Percentiles rank a stretch among this genome's conserved stretches.
Evolutionary conservation across 371 early-diverging fungal genomes (phyloP).

Genomic region (Syncephalastrum monosporum): DNA sequence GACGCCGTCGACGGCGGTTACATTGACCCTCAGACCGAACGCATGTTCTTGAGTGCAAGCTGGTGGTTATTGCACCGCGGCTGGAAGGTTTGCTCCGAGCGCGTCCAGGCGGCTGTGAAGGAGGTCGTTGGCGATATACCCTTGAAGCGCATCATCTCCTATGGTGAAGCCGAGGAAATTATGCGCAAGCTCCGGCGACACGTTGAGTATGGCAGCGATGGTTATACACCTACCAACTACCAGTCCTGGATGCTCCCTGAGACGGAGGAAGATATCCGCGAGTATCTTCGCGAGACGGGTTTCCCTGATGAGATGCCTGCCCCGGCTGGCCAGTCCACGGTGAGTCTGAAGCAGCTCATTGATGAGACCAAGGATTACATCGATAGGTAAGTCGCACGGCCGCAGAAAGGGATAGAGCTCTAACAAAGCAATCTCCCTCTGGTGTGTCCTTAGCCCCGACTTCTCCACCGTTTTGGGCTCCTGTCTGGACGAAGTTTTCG

Average conservation of each 20-base stretch:
- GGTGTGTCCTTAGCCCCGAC: constrained; percentile 48
- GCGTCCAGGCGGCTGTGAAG: constrained; percentile 68
- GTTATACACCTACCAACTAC: constrained; percentile 37
- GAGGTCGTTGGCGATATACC: constrained; percentile 54
- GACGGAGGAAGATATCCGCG: constrained; percentile 55
- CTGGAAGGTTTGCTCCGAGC: constrained; percentile 70
- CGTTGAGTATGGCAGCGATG: constrained; percentile 35
- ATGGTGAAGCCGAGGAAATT: constrained; percentile 29
- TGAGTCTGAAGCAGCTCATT: constrained; percentile 58
- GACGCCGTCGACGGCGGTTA: constrained; percentile 39
- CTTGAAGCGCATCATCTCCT: constrained; percentile 29
- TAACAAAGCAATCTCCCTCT: no score
- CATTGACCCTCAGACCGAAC: constrained; percentile 63
- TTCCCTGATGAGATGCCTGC: constrained; percentile 20
- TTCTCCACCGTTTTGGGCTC: constrained; percentile 49
- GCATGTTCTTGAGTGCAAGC: constrained; percentile 82
- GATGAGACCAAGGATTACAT: constrained; percentile 84
- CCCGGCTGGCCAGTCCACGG: constrained; percentile 24
- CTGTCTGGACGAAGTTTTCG: constrained; percentile 64
- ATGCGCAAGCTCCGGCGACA: constrained; percentile 25
- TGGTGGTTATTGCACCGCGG: constrained; percentile 94
- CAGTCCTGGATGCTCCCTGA: constrained; percentile 69
- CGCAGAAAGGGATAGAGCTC: no score
- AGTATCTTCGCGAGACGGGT: constrained; percentile 64
- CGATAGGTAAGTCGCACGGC: constrained; percentile 52